phyloP scores from a whole-genome alignment of 1,284 basidiomycete species.

The Puccinia triticina region DNA sequence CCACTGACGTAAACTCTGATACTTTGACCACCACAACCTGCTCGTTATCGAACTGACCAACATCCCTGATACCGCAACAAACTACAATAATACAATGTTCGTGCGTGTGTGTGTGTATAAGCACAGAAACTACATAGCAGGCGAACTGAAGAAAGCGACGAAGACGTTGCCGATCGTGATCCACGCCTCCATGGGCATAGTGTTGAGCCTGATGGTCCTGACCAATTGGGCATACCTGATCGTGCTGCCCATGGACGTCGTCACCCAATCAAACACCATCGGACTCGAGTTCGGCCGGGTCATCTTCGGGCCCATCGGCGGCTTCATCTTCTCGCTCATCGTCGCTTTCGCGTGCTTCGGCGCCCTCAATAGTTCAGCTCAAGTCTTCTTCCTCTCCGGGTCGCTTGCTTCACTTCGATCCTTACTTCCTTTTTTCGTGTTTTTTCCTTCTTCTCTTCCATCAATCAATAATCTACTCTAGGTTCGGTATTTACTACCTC shows the following conservation, averaged over 20 bases:
- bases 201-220: constrained; percentile 76
- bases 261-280: constrained; percentile 59
- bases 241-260: constrained; percentile 66
- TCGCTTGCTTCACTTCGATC: background rate
- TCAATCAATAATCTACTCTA: constrained; percentile 1
- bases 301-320: constrained; percentile 81
- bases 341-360: constrained; percentile 94
- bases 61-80: too few species aligned
- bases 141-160: constrained; percentile 82
- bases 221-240: constrained; percentile 90
- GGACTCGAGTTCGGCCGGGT: constrained; percentile 78
- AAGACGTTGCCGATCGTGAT: constrained; percentile 87
- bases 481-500: constrained; percentile 62
- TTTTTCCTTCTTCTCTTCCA: constrained; percentile 51
- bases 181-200: constrained; percentile 80
- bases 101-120: background rate
- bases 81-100: background rate
- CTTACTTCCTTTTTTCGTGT: background rate
- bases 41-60: too few species aligned
- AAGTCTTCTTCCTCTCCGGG: constrained; percentile 5
- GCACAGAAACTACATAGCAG: constrained; percentile 71
- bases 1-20: background rate
- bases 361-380: constrained; percentile 73
- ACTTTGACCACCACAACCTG: background rate
- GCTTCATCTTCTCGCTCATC: constrained; percentile 76